Evolutionary conservation across 2,329 filamentous ascomycete genomes (phyloP).

Genomic region (Fusarium floridanum): DNA sequence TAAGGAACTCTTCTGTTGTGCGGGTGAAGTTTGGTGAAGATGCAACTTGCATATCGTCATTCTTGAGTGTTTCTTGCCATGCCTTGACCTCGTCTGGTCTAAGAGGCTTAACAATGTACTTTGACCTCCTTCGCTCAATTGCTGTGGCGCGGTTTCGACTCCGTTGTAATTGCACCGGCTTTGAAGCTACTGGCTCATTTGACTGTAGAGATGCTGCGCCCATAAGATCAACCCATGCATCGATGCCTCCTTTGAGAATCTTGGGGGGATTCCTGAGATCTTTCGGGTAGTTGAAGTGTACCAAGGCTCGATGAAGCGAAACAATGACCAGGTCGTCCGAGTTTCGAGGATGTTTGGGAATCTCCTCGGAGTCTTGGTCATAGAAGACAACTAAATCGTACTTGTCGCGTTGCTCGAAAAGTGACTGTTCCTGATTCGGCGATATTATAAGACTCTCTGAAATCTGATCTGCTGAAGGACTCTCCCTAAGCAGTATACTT

Average conservation of each 20-base stretch:
- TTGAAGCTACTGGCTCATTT: constrained; percentile 52
- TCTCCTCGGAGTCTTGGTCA: constrained; percentile 74
- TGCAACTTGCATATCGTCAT: constrained; percentile 67
- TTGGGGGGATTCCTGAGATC: constrained; percentile 80
- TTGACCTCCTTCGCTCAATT: constrained; percentile 55
- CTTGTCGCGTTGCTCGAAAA: constrained; percentile 79
- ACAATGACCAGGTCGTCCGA: constrained; percentile 69
- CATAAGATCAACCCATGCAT: constrained; percentile 88
- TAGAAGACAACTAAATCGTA: constrained; percentile 94
- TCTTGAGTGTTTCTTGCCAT: constrained; percentile 83
- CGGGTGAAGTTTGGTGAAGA: constrained; percentile 70
- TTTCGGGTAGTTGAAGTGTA: constrained; percentile 85
- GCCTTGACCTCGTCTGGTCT: constrained; percentile 83
- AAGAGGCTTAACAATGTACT: constrained; percentile 73
- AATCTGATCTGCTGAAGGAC: constrained; percentile 72
- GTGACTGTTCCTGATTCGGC: constrained; percentile 77
- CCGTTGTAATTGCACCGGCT: constrained; percentile 17
- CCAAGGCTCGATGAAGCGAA: constrained; percentile 82
- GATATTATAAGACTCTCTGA: constrained; percentile 78
- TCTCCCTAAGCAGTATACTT: constrained; percentile 75
- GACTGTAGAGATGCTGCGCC: constrained; percentile 73
- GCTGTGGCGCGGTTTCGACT: constrained; percentile 51
- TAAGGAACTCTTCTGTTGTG: constrained; percentile 85
- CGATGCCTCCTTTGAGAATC: constrained; percentile 83
- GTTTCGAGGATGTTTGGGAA: constrained; percentile 56